These are phyloP conservation scores for Conticribra guillardii DNA, from an alignment of 108 stramenopile species.

Conservation along the genomic window DNA sequence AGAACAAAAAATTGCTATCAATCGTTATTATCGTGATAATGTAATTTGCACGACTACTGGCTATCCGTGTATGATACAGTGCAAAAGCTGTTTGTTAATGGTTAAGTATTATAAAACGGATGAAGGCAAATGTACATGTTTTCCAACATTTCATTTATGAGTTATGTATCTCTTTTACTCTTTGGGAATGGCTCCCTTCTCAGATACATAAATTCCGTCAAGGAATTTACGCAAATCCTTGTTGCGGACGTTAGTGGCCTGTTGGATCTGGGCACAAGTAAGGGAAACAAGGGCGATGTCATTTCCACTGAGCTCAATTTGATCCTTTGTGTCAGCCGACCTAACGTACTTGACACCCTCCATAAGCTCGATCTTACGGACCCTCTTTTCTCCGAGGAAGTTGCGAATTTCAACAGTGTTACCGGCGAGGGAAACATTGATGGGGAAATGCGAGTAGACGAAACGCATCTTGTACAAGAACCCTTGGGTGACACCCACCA, in stretches of 20 bases:
- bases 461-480: constrained; percentile 99
- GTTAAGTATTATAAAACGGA: constrained; percentile 16
- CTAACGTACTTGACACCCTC: constrained; percentile 93
- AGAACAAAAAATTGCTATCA: too few species aligned
- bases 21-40: too few species aligned
- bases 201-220: constrained; percentile 99
- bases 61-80: too few species aligned
- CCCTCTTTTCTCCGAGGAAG: constrained; percentile 99
- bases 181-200: constrained; percentile 89
- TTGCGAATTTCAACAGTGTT: constrained; percentile 97
- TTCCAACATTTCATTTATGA: constrained; percentile 20
- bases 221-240: constrained; percentile 99
- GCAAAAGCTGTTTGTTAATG: too few species aligned
- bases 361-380: constrained; percentile 88
- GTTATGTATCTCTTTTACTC: constrained; percentile 52
- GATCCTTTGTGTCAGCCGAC: constrained; percentile 97
- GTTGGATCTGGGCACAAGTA: constrained; percentile 95
- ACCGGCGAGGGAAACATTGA: constrained; percentile 92
- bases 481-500: constrained; percentile 98
- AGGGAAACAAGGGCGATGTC: constrained; percentile 97
- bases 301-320: constrained; percentile 96
- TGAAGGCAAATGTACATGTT: constrained; percentile 2
- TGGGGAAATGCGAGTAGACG: constrained; percentile 99
- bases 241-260: constrained; percentile 93
- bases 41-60: too few species aligned